Conservation (phyloP, 139 green algal genomes). For the Desmodesmus armatus region DNA sequence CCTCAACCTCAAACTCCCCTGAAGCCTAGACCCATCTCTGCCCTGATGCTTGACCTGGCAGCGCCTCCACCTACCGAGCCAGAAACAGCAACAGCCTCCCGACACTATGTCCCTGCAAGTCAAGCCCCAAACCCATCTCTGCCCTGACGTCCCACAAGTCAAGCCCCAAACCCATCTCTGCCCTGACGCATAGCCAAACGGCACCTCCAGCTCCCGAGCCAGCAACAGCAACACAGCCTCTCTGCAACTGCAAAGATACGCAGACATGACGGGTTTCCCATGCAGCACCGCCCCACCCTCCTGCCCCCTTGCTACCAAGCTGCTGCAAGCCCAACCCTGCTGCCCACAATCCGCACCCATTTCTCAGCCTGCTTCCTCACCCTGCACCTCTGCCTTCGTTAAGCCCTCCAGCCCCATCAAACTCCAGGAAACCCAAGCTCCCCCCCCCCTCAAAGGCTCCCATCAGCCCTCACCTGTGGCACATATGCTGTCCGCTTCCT, state of each 20-base stretch:
- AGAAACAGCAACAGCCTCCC: background rate
- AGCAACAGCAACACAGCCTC: too few relatives aligned
- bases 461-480: slow-evolving; percentile 53
- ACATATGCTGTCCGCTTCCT: slow-evolving; percentile 57
- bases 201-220: too few relatives aligned
- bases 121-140: too few relatives aligned
- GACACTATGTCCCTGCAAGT: background rate
- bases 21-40: background rate
- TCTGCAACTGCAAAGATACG: too few relatives aligned
- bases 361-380: background rate
- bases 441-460: background rate
- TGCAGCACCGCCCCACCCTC: too few relatives aligned
- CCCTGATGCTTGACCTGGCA: too few relatives aligned
- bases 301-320: too few relatives aligned
- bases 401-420: background rate
- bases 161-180: too few relatives aligned
- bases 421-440: background rate
- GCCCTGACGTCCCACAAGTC: too few relatives aligned
- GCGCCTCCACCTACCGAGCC: too few relatives aligned
- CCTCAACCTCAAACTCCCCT: background rate
- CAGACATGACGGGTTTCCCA: too few relatives aligned
- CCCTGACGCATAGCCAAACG: too few relatives aligned
- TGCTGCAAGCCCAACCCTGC: background rate
- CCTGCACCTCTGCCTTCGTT: background rate
- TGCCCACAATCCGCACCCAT: background rate